Evolutionary conservation across 805 yeast genomes (phyloP).

Genomic region (Wickerhamiella slavikovae): DNA sequence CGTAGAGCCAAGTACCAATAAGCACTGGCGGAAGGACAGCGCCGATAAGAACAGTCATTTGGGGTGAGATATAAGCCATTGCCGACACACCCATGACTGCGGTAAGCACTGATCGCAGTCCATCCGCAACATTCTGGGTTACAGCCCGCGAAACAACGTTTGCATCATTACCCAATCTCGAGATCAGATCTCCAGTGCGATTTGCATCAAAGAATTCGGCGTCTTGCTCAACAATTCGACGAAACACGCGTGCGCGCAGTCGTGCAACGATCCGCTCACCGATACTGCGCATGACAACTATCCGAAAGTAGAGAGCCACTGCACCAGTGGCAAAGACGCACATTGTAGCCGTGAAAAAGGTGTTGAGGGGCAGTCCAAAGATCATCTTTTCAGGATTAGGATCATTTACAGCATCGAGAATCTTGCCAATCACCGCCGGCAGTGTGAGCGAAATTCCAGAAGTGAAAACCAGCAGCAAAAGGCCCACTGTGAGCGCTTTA

Average conservation of each 20-base stretch:
- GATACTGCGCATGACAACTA: constrained; percentile 49
- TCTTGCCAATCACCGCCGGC: constrained; percentile 70
- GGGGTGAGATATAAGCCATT: constrained; percentile 78
- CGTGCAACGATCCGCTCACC: constrained; percentile 82
- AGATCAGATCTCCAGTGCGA: constrained; percentile 78
- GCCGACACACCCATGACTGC: constrained; percentile 74
- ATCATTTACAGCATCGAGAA: constrained; percentile 47
- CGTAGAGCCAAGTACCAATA: constrained; percentile 62
- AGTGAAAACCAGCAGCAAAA: constrained; percentile 41
- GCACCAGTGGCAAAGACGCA: constrained; percentile 55
- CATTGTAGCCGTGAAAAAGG: constrained; percentile 43
- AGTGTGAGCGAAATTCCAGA: constrained; percentile 65
- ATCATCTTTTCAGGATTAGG: constrained; percentile 17
- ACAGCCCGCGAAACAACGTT: constrained; percentile 70
- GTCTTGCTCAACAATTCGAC: constrained; percentile 64
- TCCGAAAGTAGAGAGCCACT: constrained; percentile 58
- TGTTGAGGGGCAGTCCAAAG: constrained; percentile 39
- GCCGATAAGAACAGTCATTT: constrained; percentile 65
- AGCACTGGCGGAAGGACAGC: constrained; percentile 68
- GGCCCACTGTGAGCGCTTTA: constrained; percentile 35
- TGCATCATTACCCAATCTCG: constrained; percentile 73
- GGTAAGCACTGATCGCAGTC: constrained; percentile 63
- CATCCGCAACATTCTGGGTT: constrained; percentile 80
- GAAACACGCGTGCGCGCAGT: constrained; percentile 54
- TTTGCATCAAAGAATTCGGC: constrained; percentile 77